Percentiles rank a stretch among this genome's conserved stretches.
phyloP scores from a whole-genome alignment of 2,329 filamentous ascomycete species.

The Didymella pomorum region DNA sequence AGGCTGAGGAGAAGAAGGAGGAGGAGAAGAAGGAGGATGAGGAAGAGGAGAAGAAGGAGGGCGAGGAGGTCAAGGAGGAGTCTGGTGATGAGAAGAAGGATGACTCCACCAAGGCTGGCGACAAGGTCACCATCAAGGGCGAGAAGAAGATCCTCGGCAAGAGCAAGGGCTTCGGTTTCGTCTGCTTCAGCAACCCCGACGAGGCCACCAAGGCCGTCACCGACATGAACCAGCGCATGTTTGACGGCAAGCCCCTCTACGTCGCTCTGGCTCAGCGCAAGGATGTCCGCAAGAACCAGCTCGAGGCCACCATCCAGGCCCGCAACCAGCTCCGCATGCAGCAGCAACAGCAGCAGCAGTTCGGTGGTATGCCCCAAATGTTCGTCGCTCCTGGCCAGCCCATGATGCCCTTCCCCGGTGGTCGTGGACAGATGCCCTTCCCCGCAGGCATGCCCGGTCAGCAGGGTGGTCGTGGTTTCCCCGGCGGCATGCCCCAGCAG shows the following conservation, averaged over 20 bases:
- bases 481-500: constrained; percentile 79
- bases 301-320: constrained; percentile 98
- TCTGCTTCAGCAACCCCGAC: constrained; percentile 99
- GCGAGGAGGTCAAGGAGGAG: constrained; percentile 64
- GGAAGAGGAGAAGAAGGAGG: constrained; percentile 62
- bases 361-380: constrained; percentile 69
- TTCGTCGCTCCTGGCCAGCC: constrained; percentile 89
- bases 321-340: constrained; percentile 99
- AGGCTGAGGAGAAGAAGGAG: constrained; percentile 58
- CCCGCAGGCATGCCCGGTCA: constrained; percentile 69
- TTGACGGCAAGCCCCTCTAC: constrained; percentile 95
- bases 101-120: constrained; percentile 61
- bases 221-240: constrained; percentile 99
- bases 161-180: constrained; percentile 99
- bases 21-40: constrained; percentile 59
- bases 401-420: constrained; percentile 64
- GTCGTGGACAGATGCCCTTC: constrained; percentile 69
- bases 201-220: constrained; percentile 99
- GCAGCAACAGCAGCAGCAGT: constrained; percentile 79
- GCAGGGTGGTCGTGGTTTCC: constrained; percentile 86
- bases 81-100: constrained; percentile 68
- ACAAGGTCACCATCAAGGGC: constrained; percentile 63
- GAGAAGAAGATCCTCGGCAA: constrained; percentile 80
- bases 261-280: constrained; percentile 98
- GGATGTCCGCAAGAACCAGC: constrained; percentile 98